Conservation (phyloP, 805 yeast genomes). For the Metschnikowia continentalis region DNA sequence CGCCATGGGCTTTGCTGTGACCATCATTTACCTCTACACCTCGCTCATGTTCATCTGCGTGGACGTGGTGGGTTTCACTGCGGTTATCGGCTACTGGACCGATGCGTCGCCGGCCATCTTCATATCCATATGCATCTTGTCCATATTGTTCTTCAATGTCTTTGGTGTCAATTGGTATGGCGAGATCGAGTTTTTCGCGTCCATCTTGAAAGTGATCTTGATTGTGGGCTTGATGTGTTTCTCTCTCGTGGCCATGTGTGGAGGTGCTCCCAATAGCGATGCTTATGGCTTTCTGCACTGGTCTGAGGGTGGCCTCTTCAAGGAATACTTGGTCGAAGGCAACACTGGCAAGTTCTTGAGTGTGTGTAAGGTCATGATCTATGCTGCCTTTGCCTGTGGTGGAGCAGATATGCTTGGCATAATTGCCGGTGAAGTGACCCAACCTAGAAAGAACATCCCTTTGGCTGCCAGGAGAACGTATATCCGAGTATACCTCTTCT, state of each 20-base stretch:
- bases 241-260: constrained; percentile 36
- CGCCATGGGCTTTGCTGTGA: constrained; percentile 33
- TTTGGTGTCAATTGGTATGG: constrained; percentile 22
- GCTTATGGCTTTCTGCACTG: constrained; percentile 36
- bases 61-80: constrained; percentile 31
- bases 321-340: constrained; percentile 35
- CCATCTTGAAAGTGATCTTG: constrained; percentile 20
- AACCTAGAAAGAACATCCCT: constrained; percentile 37
- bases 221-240: constrained; percentile 37
- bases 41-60: constrained; percentile 32
- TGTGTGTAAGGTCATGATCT: constrained; percentile 58
- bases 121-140: constrained; percentile 27
- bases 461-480: constrained; percentile 34
- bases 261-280: constrained; percentile 32
- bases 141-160: constrained; percentile 28
- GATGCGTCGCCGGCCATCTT: constrained; percentile 30
- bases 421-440: constrained; percentile 39
- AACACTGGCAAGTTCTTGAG: constrained; percentile 61
- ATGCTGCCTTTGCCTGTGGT: constrained; percentile 63
- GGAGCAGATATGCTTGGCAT: constrained; percentile 39
- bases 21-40: constrained; percentile 31
- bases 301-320: constrained; percentile 32
- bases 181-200: constrained; percentile 19
- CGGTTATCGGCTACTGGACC: constrained; percentile 28
- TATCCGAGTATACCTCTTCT: constrained; percentile 32